Evolutionary conservation across 148 eudicot species (phyloP).

Genomic region (Euryodendron excelsum): DNA sequence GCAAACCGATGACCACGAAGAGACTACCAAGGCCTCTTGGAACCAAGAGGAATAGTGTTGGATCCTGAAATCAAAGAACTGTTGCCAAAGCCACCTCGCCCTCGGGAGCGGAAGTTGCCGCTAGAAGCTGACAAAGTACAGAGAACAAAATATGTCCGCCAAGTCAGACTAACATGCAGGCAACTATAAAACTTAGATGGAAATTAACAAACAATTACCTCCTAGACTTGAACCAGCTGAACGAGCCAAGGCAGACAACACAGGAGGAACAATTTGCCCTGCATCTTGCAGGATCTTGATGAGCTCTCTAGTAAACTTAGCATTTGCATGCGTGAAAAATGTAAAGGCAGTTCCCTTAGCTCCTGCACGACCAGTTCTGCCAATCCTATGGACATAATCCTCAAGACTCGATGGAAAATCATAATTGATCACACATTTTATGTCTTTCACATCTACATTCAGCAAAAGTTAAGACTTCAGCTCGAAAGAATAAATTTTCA

Average conservation of each 20-base stretch:
- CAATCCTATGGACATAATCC: constrained; percentile 96
- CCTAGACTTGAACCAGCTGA: constrained; percentile 47
- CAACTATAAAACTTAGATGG: too few relatives aligned
- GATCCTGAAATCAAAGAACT: constrained; percentile 63
- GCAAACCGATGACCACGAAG: not conserved
- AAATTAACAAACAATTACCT: constrained; percentile 42
- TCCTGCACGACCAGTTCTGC: constrained; percentile 98
- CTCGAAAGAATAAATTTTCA: not conserved
- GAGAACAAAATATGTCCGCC: not conserved
- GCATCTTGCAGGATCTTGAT: constrained; percentile 91
- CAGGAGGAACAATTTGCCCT: constrained; percentile 74
- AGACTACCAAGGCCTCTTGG: constrained; percentile 60
- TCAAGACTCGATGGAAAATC: constrained; percentile 91
- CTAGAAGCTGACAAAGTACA: constrained; percentile 43
- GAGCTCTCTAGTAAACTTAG: constrained; percentile 68
- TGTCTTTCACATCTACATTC: constrained; percentile 96
- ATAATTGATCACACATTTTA: constrained; percentile 89
- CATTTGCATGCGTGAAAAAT: constrained; percentile 87
- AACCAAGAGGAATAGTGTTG: constrained; percentile 56
- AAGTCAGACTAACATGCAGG: not conserved
- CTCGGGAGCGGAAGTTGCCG: constrained; percentile 77
- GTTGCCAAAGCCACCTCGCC: constrained; percentile 84
- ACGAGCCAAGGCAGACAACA: constrained; percentile 63
- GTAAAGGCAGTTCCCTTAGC: constrained; percentile 88
- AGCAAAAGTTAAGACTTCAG: constrained; percentile 20